Evolutionary conservation across 768 basidiomycete genomes (phyloP).

Genomic region (Agaricus sinodeliciosus): DNA sequence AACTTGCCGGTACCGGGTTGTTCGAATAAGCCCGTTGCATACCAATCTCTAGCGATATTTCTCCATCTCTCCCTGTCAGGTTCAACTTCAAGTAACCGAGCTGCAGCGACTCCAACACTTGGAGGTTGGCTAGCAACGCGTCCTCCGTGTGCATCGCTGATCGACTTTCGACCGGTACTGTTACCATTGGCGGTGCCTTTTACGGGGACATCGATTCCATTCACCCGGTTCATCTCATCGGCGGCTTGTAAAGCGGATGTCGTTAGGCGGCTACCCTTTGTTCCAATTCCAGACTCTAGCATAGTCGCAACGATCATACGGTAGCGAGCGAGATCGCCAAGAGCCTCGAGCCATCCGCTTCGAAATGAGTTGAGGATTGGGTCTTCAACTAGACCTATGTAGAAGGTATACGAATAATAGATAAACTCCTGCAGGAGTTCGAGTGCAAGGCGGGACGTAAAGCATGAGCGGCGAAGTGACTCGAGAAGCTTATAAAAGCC

Average conservation of each 20-base stretch:
- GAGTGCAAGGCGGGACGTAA: constrained; percentile 60
- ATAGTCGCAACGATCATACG: constrained; percentile 94
- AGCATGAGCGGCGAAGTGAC: constrained; percentile 79
- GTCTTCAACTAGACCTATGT: constrained; percentile 85
- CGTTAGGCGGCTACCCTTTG: constrained; percentile 39
- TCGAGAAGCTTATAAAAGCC: constrained; percentile 90
- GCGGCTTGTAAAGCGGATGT: constrained; percentile 38
- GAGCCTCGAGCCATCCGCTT: constrained; percentile 89
- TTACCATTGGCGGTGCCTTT: constrained; percentile 15
- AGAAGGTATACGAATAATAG: constrained; percentile 92
- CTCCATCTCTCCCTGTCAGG: constrained; percentile 93
- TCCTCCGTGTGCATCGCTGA: constrained; percentile 44
- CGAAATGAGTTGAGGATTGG: constrained; percentile 77
- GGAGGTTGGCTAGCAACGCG: constrained; percentile 61
- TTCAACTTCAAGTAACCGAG: constrained; percentile 75
- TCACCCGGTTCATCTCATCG: constrained; percentile 32
- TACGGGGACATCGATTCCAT: constrained; percentile 13
- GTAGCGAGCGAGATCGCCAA: constrained; percentile 94
- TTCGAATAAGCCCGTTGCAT: constrained; percentile 76
- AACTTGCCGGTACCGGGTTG: constrained; percentile 92
- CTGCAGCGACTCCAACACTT: constrained; percentile 83
- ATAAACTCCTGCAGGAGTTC: constrained; percentile 94
- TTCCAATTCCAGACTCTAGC: constrained; percentile 44
- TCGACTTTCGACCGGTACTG: constrained; percentile 23
- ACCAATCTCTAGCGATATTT: constrained; percentile 88